Conservation (phyloP, 208 protist species). For the Trypanosoma congolense region DNA sequence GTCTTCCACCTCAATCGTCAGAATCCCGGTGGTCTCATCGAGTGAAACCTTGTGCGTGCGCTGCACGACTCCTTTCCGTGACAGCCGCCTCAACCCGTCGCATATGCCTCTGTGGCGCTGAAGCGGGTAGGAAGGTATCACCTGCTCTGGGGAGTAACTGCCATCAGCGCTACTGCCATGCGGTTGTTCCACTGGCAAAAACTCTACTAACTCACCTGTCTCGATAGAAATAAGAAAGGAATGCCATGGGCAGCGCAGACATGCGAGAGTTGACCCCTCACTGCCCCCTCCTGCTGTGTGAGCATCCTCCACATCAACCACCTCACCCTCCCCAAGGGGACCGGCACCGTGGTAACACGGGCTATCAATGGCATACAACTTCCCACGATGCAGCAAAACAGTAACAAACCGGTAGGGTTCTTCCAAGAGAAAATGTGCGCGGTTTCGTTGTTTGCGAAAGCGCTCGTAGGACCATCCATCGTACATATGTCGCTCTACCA, state of each 20-base stretch:
- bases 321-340: conserved; percentile 72
- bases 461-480: conserved; percentile 78
- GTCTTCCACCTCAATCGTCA: conserved; percentile 74
- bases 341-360: conserved; percentile 82
- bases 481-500: conserved; percentile 44
- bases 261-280: conserved; percentile 17
- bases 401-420: conserved; percentile 80
- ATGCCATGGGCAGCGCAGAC: conserved; percentile 81
- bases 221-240: conserved; percentile 73
- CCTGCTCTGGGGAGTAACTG: background rate
- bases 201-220: conserved; percentile 52
- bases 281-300: background rate
- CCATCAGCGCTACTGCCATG: too few species aligned
- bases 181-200: conserved; percentile 20
- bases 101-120: conserved; percentile 23
- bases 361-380: conserved; percentile 76
- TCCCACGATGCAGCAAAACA: conserved; percentile 50
- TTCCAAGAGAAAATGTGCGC: conserved; percentile 80
- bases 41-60: conserved; percentile 53
- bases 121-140: conserved; percentile 33
- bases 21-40: conserved; percentile 59
- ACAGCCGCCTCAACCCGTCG: conserved; percentile 24
- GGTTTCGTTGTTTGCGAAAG: conserved; percentile 57
- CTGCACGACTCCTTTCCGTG: conserved; percentile 40
- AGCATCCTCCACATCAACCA: conserved; percentile 75